Evolutionary conservation across 1,139 yeast species (phyloP).

Genomic region (Martiniozyma asiatica): DNA sequence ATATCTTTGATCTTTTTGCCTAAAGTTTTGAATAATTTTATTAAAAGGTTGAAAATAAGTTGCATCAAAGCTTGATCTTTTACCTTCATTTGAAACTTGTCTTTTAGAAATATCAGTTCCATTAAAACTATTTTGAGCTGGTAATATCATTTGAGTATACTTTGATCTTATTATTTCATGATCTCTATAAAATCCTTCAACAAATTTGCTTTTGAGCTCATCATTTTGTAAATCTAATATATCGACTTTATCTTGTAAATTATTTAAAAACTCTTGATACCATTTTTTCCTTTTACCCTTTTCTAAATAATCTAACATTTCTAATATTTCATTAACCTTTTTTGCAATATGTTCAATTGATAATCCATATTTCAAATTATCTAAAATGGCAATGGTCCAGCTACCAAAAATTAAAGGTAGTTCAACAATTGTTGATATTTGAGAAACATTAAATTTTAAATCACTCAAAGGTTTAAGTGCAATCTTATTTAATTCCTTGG

Average conservation of each 20-base stretch:
- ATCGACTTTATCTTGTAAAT: conserved; percentile 28
- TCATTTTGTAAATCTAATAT: conserved; percentile 26
- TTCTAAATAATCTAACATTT: conserved; percentile 50
- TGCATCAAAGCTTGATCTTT: conserved; percentile 6
- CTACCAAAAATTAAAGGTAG: conserved; percentile 76
- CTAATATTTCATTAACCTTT: conserved; percentile 47
- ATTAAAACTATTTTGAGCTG: too few species aligned
- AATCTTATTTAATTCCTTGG: conserved; percentile 14
- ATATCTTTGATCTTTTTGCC: too few species aligned
- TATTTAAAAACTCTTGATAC: conserved; percentile 40
- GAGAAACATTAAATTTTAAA: conserved; percentile 31
- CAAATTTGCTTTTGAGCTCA: conserved; percentile 8
- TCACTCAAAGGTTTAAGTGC: conserved; percentile 32
- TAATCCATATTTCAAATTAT: conserved; percentile 59
- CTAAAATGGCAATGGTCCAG: conserved; percentile 53
- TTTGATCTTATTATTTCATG: too few species aligned
- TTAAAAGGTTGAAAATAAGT: conserved; percentile 18
- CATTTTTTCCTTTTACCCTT: conserved; percentile 44
- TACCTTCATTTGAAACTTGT: conserved; percentile 1
- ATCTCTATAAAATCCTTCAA: conserved; percentile 2
- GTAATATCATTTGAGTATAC: too few species aligned
- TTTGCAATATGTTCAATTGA: conserved; percentile 38
- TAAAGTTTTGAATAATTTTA: conserved; percentile 20
- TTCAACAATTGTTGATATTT: conserved; percentile 49
- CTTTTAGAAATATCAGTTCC: too few species aligned